Conservation (phyloP, 176 grass and related monocot genomes). For the Cocos nucifera region DNA sequence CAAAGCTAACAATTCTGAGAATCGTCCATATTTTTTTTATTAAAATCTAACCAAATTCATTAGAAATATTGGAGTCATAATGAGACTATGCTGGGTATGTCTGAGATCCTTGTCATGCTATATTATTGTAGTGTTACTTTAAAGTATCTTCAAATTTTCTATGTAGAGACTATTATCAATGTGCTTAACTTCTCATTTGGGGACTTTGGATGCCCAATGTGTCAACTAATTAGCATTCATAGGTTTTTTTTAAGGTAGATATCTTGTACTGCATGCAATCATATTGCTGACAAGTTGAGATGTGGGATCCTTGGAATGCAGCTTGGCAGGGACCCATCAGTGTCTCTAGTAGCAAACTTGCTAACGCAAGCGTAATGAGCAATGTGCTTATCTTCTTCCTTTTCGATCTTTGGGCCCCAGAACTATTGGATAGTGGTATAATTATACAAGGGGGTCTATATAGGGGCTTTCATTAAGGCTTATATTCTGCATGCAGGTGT, state of each 20-base stretch:
- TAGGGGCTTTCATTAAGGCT: constrained; percentile 11
- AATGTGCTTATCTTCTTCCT: constrained; percentile 3
- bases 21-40: too few species aligned
- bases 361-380: neutral
- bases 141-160: too few species aligned
- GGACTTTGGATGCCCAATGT: constrained; percentile 1
- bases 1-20: constrained; percentile 31
- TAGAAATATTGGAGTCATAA: too few species aligned
- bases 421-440: constrained; percentile 1
- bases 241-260: too few species aligned
- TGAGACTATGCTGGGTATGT: too few species aligned
- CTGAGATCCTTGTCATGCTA: too few species aligned
- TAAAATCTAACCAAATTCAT: too few species aligned
- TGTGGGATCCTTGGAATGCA: neutral
- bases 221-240: too few species aligned
- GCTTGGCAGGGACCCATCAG: neutral
- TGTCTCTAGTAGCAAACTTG: neutral
- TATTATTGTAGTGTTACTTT: too few species aligned
- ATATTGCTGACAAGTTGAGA: neutral
- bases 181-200: constrained; percentile 35
- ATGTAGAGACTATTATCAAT: constrained; percentile 22
- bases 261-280: too few species aligned
- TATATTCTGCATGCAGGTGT: constrained; percentile 16
- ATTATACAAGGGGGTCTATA: neutral
- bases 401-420: constrained; percentile 11